phyloP scores from a whole-genome alignment of 75 land plant species.

The Ceratopteris richardii region DNA sequence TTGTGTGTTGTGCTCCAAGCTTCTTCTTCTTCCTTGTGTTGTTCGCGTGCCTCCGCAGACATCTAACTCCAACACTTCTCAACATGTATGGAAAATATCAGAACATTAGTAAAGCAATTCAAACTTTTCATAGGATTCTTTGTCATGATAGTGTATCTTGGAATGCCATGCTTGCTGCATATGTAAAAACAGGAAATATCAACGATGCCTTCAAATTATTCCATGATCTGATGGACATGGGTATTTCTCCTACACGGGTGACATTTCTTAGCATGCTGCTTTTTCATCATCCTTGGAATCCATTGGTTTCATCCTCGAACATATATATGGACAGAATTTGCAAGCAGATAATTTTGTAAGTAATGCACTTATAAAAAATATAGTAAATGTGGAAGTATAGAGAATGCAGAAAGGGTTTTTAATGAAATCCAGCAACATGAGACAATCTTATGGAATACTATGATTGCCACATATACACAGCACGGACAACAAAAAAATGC shows the following conservation, averaged over 20 bases:
- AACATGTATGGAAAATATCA: too few relatives aligned
- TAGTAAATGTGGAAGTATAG: conserved; percentile 50
- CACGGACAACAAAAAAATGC: conserved; percentile 1
- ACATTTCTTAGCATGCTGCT: neutral
- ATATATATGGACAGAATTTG: neutral
- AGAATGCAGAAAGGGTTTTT: conserved; percentile 41
- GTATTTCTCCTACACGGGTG: too few relatives aligned
- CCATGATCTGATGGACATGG: too few relatives aligned
- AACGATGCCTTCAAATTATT: conserved; percentile 22
- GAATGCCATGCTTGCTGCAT: conserved; percentile 74
- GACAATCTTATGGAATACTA: conserved; percentile 1
- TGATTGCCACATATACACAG: conserved; percentile 7
- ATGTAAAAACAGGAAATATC: conserved; percentile 46
- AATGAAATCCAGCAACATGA: neutral
- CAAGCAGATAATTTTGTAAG: conserved; percentile 36
- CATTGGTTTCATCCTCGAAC: neutral
- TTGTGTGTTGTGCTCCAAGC: too few relatives aligned
- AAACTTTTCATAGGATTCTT: too few relatives aligned
- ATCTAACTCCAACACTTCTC: too few relatives aligned
- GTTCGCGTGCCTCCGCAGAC: too few relatives aligned
- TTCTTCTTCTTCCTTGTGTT: too few relatives aligned
- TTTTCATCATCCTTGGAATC: neutral
- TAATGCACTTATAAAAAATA: conserved; percentile 52
- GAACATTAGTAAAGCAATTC: too few relatives aligned
- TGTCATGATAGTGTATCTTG: conserved; percentile 8